Evolutionary conservation across 2,329 filamentous ascomycete genomes (phyloP).

Genomic region (Penicillium aurantiogriseum): DNA sequence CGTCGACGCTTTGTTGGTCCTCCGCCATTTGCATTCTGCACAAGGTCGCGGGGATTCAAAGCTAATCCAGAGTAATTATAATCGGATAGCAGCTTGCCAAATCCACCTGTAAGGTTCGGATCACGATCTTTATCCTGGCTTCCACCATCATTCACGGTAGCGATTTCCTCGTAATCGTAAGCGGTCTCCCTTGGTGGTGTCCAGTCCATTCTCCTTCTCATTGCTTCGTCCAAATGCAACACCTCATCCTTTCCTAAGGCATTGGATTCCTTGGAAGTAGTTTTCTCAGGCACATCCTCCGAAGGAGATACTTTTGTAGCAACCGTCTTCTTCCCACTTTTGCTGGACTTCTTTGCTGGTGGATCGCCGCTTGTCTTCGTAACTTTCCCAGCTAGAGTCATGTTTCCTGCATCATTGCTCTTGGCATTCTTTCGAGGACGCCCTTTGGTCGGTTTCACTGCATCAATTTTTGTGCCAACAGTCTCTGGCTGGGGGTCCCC

Average conservation of each 20-base stretch:
- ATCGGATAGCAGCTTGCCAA: constrained; percentile 40
- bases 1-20: constrained; percentile 39
- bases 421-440: constrained; percentile 25
- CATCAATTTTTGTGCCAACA: constrained; percentile 15
- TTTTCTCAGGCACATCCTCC: background rate
- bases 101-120: constrained; percentile 13
- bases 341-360: constrained; percentile 13
- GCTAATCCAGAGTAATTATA: constrained; percentile 40
- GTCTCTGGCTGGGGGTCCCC: background rate
- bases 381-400: constrained; percentile 37
- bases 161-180: constrained; percentile 19
- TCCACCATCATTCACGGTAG: constrained; percentile 15
- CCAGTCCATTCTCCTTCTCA: constrained; percentile 62
- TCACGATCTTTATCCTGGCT: background rate
- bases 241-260: constrained; percentile 22
- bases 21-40: constrained; percentile 14
- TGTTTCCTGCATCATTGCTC: constrained; percentile 29
- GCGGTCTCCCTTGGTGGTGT: constrained; percentile 59
- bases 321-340: constrained; percentile 13
- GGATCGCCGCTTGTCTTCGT: constrained; percentile 30
- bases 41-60: constrained; percentile 13
- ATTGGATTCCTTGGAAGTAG: constrained; percentile 10
- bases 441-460: constrained; percentile 25
- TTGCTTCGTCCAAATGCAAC: constrained; percentile 47
- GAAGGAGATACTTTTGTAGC: background rate